These are phyloP conservation scores for Heritiera fomes DNA, from an alignment of 345 rosid species.

Conservation along the genomic window DNA sequence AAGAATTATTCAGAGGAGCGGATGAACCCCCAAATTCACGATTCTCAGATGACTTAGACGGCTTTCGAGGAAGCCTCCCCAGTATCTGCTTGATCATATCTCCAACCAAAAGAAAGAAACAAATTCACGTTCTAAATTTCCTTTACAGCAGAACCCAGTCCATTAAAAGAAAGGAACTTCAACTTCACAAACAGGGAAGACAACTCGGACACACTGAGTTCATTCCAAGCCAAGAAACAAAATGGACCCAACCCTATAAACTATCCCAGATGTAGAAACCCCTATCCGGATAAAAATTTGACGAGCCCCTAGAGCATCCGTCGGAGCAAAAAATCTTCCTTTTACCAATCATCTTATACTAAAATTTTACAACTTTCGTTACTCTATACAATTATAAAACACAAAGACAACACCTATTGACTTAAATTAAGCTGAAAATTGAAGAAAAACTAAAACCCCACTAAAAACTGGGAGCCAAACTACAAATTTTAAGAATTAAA, in stretches of 20 bases:
- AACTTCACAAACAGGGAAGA: constrained; percentile 1
- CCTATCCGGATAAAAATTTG: background rate
- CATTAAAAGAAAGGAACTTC: background rate
- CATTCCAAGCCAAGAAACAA: background rate
- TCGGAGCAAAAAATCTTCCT: constrained; percentile 4
- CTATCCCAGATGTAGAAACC: constrained; percentile 12
- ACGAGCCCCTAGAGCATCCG: constrained; percentile 2
- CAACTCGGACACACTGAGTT: background rate
- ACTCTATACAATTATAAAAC: background rate
- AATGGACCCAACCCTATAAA: background rate
- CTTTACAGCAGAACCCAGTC: background rate
- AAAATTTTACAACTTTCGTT: background rate
- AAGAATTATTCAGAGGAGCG: constrained; percentile 26
- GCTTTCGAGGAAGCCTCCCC: constrained; percentile 59
- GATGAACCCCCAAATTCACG: constrained; percentile 42
- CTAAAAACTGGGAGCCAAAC: background rate
- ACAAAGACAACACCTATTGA: constrained; percentile 6
- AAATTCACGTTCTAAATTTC: constrained; percentile 7
- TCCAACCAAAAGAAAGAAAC: constrained; percentile 8
- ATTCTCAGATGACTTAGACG: constrained; percentile 45
- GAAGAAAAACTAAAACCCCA: constrained; percentile 22
- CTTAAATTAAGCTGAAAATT: constrained; percentile 1
- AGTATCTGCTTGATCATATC: constrained; percentile 56
- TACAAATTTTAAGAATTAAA: background rate
- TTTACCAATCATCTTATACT: constrained; percentile 8